Conservation (phyloP, 805 yeast genomes). For the Vanderwaltozyma polyspora region DNA sequence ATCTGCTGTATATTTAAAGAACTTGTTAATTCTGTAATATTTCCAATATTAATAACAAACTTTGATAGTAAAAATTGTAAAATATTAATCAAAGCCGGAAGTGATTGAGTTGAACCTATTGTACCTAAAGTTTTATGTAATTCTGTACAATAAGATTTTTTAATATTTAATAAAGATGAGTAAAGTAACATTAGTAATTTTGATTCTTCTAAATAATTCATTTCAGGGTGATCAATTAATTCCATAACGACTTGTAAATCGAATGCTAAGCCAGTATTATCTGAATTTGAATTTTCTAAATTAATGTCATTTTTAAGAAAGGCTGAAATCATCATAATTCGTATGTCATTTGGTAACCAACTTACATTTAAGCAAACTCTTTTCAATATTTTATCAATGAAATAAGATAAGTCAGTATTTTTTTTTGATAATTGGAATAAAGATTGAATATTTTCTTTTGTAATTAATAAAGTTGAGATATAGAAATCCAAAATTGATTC, state of each 20-base stretch:
- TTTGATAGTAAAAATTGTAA: conserved; percentile 17
- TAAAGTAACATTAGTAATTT: conserved; percentile 12
- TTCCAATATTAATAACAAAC: conserved; percentile 13
- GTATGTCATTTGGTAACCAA: background rate
- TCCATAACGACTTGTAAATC: conserved; percentile 23
- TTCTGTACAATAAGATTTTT: background rate
- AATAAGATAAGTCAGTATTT: background rate
- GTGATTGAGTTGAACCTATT: conserved; percentile 18
- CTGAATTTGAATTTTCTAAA: background rate
- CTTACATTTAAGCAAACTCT: background rate
- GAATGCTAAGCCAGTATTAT: conserved; percentile 4
- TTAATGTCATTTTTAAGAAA: background rate
- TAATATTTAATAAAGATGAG: conserved; percentile 10
- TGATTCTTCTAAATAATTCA: conserved; percentile 17
- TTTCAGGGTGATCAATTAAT: conserved; percentile 25
- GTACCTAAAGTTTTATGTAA: conserved; percentile 14
- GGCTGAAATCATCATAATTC: background rate
- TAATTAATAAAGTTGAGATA: conserved; percentile 8
- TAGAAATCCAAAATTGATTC: conserved; percentile 15
- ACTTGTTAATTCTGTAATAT: conserved; percentile 4
- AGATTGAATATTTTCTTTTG: background rate
- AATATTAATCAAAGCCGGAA: conserved; percentile 17
- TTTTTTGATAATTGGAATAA: background rate
- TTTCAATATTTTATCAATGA: background rate
- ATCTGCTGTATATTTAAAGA: background rate